Base-by-base conservation (phyloP, 257 asterid genomes). In the Solanum ahanhuiri region DNA sequence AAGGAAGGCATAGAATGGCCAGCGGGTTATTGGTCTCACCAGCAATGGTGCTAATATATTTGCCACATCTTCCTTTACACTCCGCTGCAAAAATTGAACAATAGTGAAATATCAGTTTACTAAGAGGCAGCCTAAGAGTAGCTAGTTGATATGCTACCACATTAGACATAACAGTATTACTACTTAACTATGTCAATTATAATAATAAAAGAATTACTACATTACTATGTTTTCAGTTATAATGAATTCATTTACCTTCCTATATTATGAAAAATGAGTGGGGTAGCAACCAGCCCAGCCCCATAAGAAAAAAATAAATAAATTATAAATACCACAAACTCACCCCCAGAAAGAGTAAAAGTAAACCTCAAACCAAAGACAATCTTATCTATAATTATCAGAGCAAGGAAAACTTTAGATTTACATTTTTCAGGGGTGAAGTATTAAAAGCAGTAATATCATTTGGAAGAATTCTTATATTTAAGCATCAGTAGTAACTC, bases 1-100 rank as follows among this genome's bases (percentile, higher is more conserved):
- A 87, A 97, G 86, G 93, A 95, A 97, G 14, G 94, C 97, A 33
- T 93, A 97, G 92, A 97, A 97, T 3, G 99, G 99, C 99, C 99
- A 97, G 20, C 99, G 96, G 1, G 99, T 95, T 86, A 97, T 93
- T 77, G 98, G 99, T 85, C 95, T 86, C 30, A 92, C 86, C 90
- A 91, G 64, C 64, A 95, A 82, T 31, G 99, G 98, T 23, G 98
- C 97, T 82, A 94, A 88, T 75, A 94, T 87, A 93, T 94, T 94
- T 3, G 92, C 96, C 90, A 94, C 83, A 17, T 95, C 98, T 88
- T 93, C 96, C 91, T 93, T 94, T 94, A 95, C 85, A 39, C 90
- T 92, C 79, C 34, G 91, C 99, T 97, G 98, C 90, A 91, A 85
- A 77, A 28, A 79, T 45, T 15, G 66, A 43, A 4, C 23, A 79